A percentile compares a stretch with the other conserved stretches of the same genome.
Evolutionary conservation across 1,139 yeast genomes (phyloP).

Genomic region (Candida gigantensis): DNA sequence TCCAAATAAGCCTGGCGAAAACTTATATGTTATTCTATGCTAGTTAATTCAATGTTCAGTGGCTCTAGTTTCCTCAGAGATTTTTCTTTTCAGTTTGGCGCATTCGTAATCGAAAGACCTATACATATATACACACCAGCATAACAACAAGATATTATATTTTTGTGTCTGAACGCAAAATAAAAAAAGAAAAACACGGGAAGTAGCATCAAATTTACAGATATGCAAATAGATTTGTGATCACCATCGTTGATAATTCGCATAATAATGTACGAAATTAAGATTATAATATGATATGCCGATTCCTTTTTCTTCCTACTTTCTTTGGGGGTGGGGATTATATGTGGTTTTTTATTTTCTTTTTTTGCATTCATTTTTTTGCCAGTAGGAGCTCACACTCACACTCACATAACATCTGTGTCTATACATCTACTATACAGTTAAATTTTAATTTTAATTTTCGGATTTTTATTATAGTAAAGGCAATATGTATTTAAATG

Average conservation of each 20-base stretch:
- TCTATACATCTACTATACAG: too few relatives aligned
- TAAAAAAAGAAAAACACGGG: background rate
- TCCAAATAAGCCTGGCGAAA: too few relatives aligned
- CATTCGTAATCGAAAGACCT: too few relatives aligned
- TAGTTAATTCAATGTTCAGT: background rate
- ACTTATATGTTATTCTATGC: constrained; percentile 1
- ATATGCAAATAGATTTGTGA: constrained; percentile 3
- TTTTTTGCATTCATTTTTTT: background rate
- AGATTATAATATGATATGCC: constrained; percentile 12
- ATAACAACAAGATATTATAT: too few relatives aligned
- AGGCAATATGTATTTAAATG: constrained; percentile 5
- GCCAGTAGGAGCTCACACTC: too few relatives aligned
- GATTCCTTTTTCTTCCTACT: constrained; percentile 1
- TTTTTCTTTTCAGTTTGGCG: background rate
- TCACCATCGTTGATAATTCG: background rate
- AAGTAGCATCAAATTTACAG: constrained; percentile 1
- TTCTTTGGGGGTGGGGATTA: background rate
- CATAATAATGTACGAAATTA: background rate
- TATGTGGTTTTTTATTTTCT: background rate
- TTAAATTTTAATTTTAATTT: too few relatives aligned
- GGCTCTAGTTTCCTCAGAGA: background rate
- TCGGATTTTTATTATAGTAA: too few relatives aligned
- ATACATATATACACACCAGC: too few relatives aligned
- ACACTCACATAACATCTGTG: too few relatives aligned
- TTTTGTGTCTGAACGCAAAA: background rate